Base-by-base conservation (phyloP, 2,329 filamentous ascomycete species). In the Curvularia spicifera region DNA sequence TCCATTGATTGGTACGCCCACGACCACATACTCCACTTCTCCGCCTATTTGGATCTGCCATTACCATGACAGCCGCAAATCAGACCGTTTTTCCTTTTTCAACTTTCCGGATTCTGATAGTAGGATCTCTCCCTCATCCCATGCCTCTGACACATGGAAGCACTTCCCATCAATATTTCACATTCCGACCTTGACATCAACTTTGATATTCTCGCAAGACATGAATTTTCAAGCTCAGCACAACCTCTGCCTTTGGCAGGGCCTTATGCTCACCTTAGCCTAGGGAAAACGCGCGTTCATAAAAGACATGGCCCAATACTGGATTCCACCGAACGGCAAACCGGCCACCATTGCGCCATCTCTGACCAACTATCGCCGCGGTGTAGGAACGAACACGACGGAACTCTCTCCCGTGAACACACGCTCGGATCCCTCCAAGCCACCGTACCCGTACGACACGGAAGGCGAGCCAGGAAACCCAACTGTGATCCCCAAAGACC, bases 241-340 rank as follows among this genome's bases (percentile, higher is more conserved):
- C 8, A 1, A 43, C 10, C 28, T 3, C 6, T 24, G 4, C 6
- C 24, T 1, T 5, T 4, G 10, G 20, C 3, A 51, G 31, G 51
- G 51, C 37, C 51, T 49, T 51, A 57, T 58, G 54, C 73, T 76
- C 54, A 75, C 67, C 31, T 46, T 8, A 13, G 18, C 9, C 13
- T 68, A 96, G 91, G 90, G 88, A 71, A 97, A 96, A 82, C 91
- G 94, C 68, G 82, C 96, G 70, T 97, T 98, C 81, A 95, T 99
- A 85, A 99, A 99, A 79, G 95, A 98, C 78, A 99, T 98, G 81
- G 89, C 91, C 55, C 90, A 97, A 79, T 98, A 98, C 78, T 83
- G 97, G 65, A 83, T 96, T 64, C 90, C 93, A 5, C 91, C 91
- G 3, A 81, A 90, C 63, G 83, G 84, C 46, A 85, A 89, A 70